Conservation (phyloP, 257 asterid genomes). For the Rauvolfia tetraphylla region DNA sequence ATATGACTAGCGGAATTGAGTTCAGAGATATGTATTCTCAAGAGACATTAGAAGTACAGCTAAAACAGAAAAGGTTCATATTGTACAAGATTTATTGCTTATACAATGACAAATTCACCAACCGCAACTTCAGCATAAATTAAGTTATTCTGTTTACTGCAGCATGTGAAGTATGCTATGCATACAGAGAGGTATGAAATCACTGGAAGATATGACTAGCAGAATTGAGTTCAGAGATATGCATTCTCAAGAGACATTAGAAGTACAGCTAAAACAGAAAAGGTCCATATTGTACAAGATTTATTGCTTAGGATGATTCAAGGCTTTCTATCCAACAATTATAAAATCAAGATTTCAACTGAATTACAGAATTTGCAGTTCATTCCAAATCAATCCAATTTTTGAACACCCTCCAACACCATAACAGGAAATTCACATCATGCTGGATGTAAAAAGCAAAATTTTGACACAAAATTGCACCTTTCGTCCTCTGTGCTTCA, state of each 20-base stretch:
- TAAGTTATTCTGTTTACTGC: no score
- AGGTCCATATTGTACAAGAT: background rate
- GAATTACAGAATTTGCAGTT: background rate
- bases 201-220: background rate
- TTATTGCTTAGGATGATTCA: background rate
- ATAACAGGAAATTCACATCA: background rate
- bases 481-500: background rate
- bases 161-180: background rate
- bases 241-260: background rate
- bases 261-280: slow-evolving; percentile 3
- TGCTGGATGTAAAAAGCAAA: background rate
- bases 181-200: background rate
- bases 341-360: background rate
- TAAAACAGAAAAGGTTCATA: no score
- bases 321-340: background rate
- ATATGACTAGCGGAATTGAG: no score
- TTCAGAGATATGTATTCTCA: no score
- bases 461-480: background rate
- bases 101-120: no score
- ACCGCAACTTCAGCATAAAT: no score
- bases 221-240: background rate
- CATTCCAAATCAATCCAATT: background rate
- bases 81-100: no score
- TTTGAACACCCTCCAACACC: background rate
- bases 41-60: no score